Evolutionary conservation across 2,329 filamentous ascomycete species (phyloP), one percentile per base, ranked within the genome.

Genomic region (Coleophoma eucalyptorum): DNA sequence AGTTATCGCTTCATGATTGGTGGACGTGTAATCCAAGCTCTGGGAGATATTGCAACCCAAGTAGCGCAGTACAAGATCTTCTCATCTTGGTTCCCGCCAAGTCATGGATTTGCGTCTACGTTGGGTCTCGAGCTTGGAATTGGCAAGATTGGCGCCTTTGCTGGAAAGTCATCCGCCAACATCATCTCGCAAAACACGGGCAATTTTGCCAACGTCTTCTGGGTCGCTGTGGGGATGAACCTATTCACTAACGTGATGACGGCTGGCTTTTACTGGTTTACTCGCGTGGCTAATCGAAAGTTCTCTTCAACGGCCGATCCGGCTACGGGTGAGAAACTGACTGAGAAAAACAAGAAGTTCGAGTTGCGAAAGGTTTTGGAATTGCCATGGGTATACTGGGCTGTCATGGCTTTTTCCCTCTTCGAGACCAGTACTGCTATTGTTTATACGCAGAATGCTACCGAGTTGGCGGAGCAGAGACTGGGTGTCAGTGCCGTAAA

Each of bases 41-140:
- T 85, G 0, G 81, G 81, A n/a, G 81, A 84, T 53, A 81, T 84
- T 18, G 78, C 81, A 0, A 85, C 82, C 0, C 81, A 85, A 56
- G 73, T 84, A 31, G 82, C 82, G 0, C 80, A 84, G 60, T 85
- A 84, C 62, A 83, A 84, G 53, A 76, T 85, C 54, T 85, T 85
- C 57, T 82, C 79, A 0, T 81, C 79, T 0, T 85, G 81, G 81
- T 85, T 85, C 54, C 72, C 81, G 0, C 82, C 81, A 0, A 80
- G 72, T 7, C 75, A 79, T 50, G 81, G 81, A 1, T 85, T 85
- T 58, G 82, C 81, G 0, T 81, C 80, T 0, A 85, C 81, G 0
- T 69, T 85, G 0, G 81, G 75, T 0, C 76, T 85, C 4, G 81
- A 85, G 60, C 69, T 85, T 0, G 79, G 74, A 0, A 74, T 85